Evolutionary conservation across 495 filamentous ascomycete species (phyloP).

Genomic region (Hypoxylon fuscum): DNA sequence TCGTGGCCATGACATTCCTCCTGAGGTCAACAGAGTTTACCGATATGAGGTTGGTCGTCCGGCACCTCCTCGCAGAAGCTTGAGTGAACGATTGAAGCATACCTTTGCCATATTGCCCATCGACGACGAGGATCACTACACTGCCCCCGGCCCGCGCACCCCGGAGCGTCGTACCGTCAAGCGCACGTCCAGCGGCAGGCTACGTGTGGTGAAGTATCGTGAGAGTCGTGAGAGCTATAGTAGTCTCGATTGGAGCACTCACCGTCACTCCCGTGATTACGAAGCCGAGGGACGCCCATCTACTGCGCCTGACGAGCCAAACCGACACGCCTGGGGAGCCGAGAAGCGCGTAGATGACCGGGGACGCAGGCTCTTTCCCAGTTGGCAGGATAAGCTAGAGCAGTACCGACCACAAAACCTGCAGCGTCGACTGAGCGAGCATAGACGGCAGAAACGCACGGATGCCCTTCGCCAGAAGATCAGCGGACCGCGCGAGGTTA

Average conservation of each 20-base stretch:
- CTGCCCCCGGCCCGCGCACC: conserved; percentile 47
- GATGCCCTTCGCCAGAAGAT: conserved; percentile 75
- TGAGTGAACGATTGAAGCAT: conserved; percentile 56
- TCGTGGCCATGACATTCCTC: conserved; percentile 28
- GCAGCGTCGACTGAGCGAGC: conserved; percentile 66
- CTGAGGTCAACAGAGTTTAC: conserved; percentile 41
- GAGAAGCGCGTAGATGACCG: conserved; percentile 43
- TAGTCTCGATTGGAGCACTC: conserved; percentile 39
- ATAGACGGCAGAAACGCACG: conserved; percentile 70
- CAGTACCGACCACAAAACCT: conserved; percentile 55
- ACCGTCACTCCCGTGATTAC: conserved; percentile 28
- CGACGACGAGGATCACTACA: conserved; percentile 48
- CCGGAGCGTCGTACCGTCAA: conserved; percentile 59
- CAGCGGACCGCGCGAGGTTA: conserved; percentile 57
- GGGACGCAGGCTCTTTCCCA: conserved; percentile 43
- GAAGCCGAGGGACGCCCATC: conserved; percentile 40
- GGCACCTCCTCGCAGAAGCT: conserved; percentile 57
- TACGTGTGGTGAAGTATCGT: conserved; percentile 59
- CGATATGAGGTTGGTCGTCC: conserved; percentile 55
- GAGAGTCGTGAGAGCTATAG: conserved; percentile 54
- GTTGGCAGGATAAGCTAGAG: conserved; percentile 52
- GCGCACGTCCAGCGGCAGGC: conserved; percentile 58
- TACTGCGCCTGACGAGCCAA: conserved; percentile 43
- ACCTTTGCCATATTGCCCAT: conserved; percentile 64
- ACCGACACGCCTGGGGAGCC: conserved; percentile 36